A percentile compares a stretch with the other conserved stretches of the same genome.
Conservation (phyloP, 2,329 filamentous ascomycete genomes). For the Exophiala mesophila region DNA sequence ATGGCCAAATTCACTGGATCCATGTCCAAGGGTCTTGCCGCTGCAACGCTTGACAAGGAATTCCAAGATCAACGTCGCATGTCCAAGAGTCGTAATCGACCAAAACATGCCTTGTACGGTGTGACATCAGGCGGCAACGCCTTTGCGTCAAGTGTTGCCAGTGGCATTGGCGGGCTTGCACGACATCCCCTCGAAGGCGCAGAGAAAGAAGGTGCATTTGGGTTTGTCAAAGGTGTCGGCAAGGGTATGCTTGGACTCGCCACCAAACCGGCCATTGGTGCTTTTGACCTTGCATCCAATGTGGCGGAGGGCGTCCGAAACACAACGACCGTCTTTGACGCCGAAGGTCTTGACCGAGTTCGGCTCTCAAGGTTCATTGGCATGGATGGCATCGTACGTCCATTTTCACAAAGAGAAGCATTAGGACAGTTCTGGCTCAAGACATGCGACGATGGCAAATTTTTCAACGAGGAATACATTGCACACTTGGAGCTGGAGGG, state of each 20-base stretch:
- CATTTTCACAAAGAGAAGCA: conserved; percentile 90
- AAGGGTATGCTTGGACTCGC: conserved; percentile 92
- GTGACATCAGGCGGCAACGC: conserved; percentile 94
- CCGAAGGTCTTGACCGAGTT: conserved; percentile 87
- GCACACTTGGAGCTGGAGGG: conserved; percentile 87
- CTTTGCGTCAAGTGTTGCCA: conserved; percentile 85
- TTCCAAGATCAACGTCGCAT: conserved; percentile 96
- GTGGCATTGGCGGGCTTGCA: conserved; percentile 86
- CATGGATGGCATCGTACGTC: conserved; percentile 85
- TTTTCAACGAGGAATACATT: conserved; percentile 96
- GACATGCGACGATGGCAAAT: conserved; percentile 93
- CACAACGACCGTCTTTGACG: conserved; percentile 96
- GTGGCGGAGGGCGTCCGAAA: conserved; percentile 97
- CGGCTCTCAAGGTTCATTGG: conserved; percentile 91
- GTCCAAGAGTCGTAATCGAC: conserved; percentile 83
- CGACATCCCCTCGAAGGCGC: conserved; percentile 92
- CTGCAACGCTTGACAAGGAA: conserved; percentile 94
- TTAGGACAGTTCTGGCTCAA: conserved; percentile 98
- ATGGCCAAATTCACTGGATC: conserved; percentile 97
- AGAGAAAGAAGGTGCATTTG: conserved; percentile 86
- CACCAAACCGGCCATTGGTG: conserved; percentile 93
- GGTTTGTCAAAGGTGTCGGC: conserved; percentile 96
- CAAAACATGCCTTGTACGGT: conserved; percentile 94
- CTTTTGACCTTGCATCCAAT: conserved; percentile 94
- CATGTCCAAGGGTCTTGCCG: conserved; percentile 91